Evolutionary conservation across 768 basidiomycete species (phyloP).

Genomic region (Serendipita indica): DNA sequence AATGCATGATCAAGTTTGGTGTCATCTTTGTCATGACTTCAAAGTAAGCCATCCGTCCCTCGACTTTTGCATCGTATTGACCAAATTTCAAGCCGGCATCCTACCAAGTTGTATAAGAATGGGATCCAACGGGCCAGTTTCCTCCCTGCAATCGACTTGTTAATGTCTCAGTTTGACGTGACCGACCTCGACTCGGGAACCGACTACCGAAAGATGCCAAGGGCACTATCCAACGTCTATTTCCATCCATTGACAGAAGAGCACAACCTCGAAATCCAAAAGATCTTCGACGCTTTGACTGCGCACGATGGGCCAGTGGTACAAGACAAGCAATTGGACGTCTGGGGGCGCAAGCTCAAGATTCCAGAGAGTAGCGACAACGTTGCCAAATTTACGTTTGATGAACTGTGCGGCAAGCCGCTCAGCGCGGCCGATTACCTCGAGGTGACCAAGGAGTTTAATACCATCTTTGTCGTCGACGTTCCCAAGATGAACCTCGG

Average conservation of each 20-base stretch:
- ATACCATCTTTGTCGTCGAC: slow-evolving; percentile 74
- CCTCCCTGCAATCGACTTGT: slow-evolving; percentile 82
- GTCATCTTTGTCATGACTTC: slow-evolving; percentile 94
- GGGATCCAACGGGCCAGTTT: slow-evolving; percentile 94
- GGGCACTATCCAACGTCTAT: slow-evolving; percentile 88
- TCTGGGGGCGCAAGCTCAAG: slow-evolving; percentile 79
- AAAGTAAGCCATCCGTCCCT: slow-evolving; percentile 45
- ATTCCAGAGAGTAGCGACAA: slow-evolving; percentile 67
- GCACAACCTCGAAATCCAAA: slow-evolving; percentile 55
- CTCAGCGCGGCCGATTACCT: slow-evolving; percentile 92
- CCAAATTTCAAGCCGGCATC: slow-evolving; percentile 61
- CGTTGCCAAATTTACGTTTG: slow-evolving; percentile 76
- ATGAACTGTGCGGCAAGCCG: slow-evolving; percentile 75
- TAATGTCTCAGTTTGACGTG: slow-evolving; percentile 75
- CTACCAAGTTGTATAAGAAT: slow-evolving; percentile 95
- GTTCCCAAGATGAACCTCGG: slow-evolving; percentile 79
- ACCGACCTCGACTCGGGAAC: slow-evolving; percentile 93
- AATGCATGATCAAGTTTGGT: slow-evolving; percentile 71
- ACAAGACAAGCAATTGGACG: slow-evolving; percentile 45
- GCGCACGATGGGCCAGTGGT: slow-evolving; percentile 42
- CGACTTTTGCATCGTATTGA: background rate
- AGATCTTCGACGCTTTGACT: slow-evolving; percentile 67
- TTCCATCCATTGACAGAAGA: slow-evolving; percentile 61
- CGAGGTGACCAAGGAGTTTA: slow-evolving; percentile 78
- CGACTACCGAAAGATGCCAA: slow-evolving; percentile 89